phyloP scores from a whole-genome alignment of 148 eudicot genomes.

The Rhododendron kiyosumense region DNA sequence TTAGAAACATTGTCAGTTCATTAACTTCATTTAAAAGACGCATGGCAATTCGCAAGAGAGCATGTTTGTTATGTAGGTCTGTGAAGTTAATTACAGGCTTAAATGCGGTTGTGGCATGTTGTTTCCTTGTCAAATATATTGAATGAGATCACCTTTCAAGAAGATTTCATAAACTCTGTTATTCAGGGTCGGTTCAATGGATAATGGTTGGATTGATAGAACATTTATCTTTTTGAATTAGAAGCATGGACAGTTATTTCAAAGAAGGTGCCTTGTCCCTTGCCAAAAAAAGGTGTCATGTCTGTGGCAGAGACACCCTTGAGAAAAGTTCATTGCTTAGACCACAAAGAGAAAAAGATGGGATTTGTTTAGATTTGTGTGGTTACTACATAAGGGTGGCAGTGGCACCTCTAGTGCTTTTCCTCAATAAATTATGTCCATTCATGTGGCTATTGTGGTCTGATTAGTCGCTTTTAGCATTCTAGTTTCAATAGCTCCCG shows the following conservation, averaged over 20 bases:
- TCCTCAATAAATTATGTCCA: neutral
- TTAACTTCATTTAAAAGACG: neutral
- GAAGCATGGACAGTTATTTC: neutral
- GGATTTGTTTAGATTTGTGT: neutral
- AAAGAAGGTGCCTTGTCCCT: neutral
- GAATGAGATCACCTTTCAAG: neutral
- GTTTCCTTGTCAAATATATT: neutral
- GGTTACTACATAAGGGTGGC: neutral
- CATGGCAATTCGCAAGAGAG: neutral
- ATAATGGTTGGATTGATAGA: neutral
- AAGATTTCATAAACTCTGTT: neutral
- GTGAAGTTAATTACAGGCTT: neutral
- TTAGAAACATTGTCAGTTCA: neutral
- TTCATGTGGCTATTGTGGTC: neutral
- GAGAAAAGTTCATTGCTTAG: neutral
- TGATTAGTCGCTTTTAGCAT: neutral
- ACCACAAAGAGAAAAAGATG: neutral
- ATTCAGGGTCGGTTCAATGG: neutral
- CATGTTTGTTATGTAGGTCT: neutral
- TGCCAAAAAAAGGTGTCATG: neutral
- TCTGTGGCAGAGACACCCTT: neutral
- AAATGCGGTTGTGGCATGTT: neutral
- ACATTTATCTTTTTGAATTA: neutral
- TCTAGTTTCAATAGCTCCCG: neutral
- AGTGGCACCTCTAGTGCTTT: neutral